Conservation (phyloP, 164 flowering plant genomes). For the Liquidambar formosana region DNA sequence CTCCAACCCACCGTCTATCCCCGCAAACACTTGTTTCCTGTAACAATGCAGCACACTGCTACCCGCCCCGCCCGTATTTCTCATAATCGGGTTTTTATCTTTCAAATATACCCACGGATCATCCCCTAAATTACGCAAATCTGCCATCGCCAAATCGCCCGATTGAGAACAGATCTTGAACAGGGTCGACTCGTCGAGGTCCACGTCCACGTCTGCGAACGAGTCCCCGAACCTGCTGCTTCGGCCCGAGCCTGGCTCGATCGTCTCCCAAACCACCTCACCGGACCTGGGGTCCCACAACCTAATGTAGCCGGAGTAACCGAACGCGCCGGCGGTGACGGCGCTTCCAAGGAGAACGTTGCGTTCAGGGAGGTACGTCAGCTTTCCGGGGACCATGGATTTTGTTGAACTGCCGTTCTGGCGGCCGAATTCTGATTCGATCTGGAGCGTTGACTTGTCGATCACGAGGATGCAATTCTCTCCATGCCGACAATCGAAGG, state of each 20-base stretch:
- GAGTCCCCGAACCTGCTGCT: slow-evolving; percentile 85
- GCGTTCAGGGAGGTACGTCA: slow-evolving; percentile 32
- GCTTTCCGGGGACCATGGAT: slow-evolving; percentile 41
- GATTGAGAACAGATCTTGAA: slow-evolving; percentile 86
- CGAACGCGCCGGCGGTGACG: slow-evolving; percentile 77
- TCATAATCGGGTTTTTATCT: slow-evolving; percentile 72
- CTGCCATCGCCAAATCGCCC: slow-evolving; percentile 82
- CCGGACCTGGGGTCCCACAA: slow-evolving; percentile 81
- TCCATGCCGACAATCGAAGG: slow-evolving; percentile 67
- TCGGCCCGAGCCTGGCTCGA: slow-evolving; percentile 92
- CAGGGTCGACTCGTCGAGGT: slow-evolving; percentile 42
- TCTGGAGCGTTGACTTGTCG: slow-evolving; percentile 62
- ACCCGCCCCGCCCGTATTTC: slow-evolving; percentile 30
- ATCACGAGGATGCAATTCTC: slow-evolving; percentile 73
- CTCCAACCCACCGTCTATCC: slow-evolving; percentile 69
- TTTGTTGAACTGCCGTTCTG: slow-evolving; percentile 62
- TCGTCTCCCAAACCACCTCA: slow-evolving; percentile 78
- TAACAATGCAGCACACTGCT: slow-evolving; percentile 58
- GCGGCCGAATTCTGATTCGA: slow-evolving; percentile 57
- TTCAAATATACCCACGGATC: slow-evolving; percentile 94
- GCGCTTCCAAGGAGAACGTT: slow-evolving; percentile 48
- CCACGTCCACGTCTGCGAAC: slow-evolving; percentile 78
- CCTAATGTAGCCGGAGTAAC: slow-evolving; percentile 78
- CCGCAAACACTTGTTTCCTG: slow-evolving; percentile 72
- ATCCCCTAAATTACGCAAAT: slow-evolving; percentile 64